Evolutionary conservation across 352 stramenopile species (phyloP), one percentile per base, ranked within the genome.

Genomic region (Salisapilia sapeloensis): DNA sequence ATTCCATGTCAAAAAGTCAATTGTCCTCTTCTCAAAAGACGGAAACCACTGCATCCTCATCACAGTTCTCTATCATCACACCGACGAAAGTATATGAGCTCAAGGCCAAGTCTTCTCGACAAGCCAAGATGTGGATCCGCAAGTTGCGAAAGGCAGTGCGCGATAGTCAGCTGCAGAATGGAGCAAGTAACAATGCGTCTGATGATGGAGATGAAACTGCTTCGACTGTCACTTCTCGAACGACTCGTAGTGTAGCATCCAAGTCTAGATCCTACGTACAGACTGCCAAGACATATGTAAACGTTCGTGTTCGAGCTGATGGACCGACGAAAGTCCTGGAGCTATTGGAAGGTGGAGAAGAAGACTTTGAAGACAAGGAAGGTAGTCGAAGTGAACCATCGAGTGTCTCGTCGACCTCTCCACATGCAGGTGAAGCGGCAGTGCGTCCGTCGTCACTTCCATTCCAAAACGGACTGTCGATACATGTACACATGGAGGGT

Each of bases 261-360:
- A n/a, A n/a, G n/a, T 19, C 21, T 15, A 27, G 24, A 20, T 5
- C 33, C 12, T 43, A 70, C 13, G 52, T 81, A 23, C 67, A 84
- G 41, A 66, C 76, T 19, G 72, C 74, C 0, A 92, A 89, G 44
- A 90, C 77, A 5, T 91, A 89, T 29, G 71, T 92, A 7, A 58
- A 83, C 25, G 60, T 90, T 42, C 71, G 77, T 12, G 61, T 92
- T 25, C 66, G 75, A 33, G 78, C 80, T 18, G 80, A 94, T 48
- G 80, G 80, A 1, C 72, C 78, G 4, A 94, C 78, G 16, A 94
- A 92, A 38, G 80, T 94, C 12, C 47, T 94, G n/a, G 80, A 94
- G 40, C 35, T 94, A 3, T 90, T 74, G 38, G 77, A 94, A 66
- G 78, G 74, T 31, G 72, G 72, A 4, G 72, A 90, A 43, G 76